Base-by-base conservation (phyloP, 306 rosid genomes). In the Sesbania bispinosa region DNA sequence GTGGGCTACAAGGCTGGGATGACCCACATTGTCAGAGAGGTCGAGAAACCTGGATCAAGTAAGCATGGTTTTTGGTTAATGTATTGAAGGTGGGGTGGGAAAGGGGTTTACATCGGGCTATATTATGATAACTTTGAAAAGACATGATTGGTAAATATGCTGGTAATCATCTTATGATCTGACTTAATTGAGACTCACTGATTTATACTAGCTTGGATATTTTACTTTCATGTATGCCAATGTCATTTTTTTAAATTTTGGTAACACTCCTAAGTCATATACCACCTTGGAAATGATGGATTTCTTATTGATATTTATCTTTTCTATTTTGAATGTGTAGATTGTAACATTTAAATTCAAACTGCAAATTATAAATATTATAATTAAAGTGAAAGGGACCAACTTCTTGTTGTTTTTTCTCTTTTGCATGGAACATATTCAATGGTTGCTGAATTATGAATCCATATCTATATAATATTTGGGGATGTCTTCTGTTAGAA, bases 41-140 rank as follows among this genome's bases (percentile, higher is more conserved):
- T 88, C 1, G 97, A 90, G 74, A 90, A 90, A 26, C 97, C 95
- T 16, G 95, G 95, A 32, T 90, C 97, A 67, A 90, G 96, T 90
- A 85, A 85, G 96, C 9, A 0, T 65, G 7, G 0, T 4, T 65
- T 62, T 43, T 15, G 10, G 14, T 42, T 1, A 14, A 26, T 14
- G 21, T 19, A 26, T 13, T 24, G 19, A 21, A 15, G 1, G 5
- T 50, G 53, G 36, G 67, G 16, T 15, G 3, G 5, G 14, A 10
- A 3, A 41, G 11, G 0, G 7, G 4, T 53, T n/a, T 70, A 29
- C 20, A 70, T 55, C 0, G 1, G n/a, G 9, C 47, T 6, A 9
- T 39, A 3, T 52, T n/a, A 5, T 18, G 15, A 4, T 24, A 16
- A 33, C 19, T 26, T 30, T 19, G 4, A 0, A 16, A 9, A 23